Conservation (phyloP, 2,329 filamentous ascomycete genomes). For the Colletotrichum sp. region DNA sequence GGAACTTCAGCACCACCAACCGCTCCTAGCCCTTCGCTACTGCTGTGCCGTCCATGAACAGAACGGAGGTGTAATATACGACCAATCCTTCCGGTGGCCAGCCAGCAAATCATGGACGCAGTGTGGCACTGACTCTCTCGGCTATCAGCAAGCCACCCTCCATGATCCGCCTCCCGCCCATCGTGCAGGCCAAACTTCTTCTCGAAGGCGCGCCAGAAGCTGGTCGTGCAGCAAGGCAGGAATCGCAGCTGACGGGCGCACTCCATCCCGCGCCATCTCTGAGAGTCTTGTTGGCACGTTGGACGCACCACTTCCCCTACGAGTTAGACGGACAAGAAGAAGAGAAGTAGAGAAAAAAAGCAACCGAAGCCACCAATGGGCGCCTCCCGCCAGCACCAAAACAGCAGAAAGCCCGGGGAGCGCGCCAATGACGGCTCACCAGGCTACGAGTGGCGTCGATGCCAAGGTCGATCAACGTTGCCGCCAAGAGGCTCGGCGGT, state of each 20-base stretch:
- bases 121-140: background rate
- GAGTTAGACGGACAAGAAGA: background rate
- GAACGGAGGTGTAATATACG: background rate
- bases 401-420: slow-evolving; percentile 3
- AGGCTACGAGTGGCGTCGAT: slow-evolving; percentile 2
- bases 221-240: background rate
- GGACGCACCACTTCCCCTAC: background rate
- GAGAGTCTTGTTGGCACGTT: background rate
- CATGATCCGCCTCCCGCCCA: background rate
- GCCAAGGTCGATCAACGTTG: slow-evolving; percentile 23
- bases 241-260: background rate
- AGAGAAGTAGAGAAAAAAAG: background rate
- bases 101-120: background rate
- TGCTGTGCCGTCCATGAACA: background rate
- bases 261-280: background rate
- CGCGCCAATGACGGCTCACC: slow-evolving; percentile 3
- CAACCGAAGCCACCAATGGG: background rate
- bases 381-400: slow-evolving; percentile 10
- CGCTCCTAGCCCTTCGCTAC: background rate
- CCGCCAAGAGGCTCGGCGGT: slow-evolving; percentile 12
- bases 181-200: slow-evolving; percentile 5
- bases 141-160: background rate
- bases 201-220: slow-evolving; percentile 22
- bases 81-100: background rate
- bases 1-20: background rate